These are phyloP conservation scores for Xylariomycetidae sp. DNA, from an alignment of 2,329 filamentous ascomycete genomes.

Conservation along the genomic window DNA sequence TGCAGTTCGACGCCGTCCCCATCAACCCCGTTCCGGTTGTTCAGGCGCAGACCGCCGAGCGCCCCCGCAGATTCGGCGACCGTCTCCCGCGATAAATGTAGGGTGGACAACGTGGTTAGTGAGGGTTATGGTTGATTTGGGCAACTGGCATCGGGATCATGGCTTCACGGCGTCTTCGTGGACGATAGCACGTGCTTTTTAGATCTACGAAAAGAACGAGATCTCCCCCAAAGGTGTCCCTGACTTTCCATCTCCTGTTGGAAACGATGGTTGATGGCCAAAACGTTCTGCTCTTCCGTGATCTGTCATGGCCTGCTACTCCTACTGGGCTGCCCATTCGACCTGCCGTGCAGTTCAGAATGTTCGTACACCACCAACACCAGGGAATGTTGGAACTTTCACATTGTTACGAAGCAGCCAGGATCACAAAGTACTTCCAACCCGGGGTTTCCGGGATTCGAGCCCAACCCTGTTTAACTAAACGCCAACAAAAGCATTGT, in stretches of 20 bases:
- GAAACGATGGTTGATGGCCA: conserved; percentile 94
- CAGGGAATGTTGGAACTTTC: too few species aligned
- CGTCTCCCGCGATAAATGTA: conserved; percentile 36
- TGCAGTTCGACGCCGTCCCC: conserved; percentile 90
- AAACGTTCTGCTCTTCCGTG: conserved; percentile 24
- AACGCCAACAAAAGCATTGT: too few species aligned
- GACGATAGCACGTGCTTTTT: conserved; percentile 51
- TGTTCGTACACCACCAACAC: too few species aligned
- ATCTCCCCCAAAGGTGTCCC: conserved; percentile 80
- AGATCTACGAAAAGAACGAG: conserved; percentile 52
- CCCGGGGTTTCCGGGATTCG: too few species aligned
- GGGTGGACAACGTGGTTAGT: conserved; percentile 20
- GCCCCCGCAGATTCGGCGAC: conserved; percentile 70
- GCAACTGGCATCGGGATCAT: conserved; percentile 39
- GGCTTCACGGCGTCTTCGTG: conserved; percentile 49
- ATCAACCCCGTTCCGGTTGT: conserved; percentile 91
- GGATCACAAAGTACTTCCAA: too few species aligned
- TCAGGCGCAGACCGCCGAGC: conserved; percentile 85
- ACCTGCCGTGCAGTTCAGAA: too few species aligned
- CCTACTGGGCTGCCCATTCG: too few species aligned
- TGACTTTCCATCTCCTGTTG: conserved; percentile 56
- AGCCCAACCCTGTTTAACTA: too few species aligned
- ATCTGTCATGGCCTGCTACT: conserved; percentile 13
- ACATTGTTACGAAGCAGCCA: too few species aligned
- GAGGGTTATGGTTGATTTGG: conserved; percentile 29